Conservation (phyloP, 768 basidiomycete species). For the Termitomyces sp. region DNA sequence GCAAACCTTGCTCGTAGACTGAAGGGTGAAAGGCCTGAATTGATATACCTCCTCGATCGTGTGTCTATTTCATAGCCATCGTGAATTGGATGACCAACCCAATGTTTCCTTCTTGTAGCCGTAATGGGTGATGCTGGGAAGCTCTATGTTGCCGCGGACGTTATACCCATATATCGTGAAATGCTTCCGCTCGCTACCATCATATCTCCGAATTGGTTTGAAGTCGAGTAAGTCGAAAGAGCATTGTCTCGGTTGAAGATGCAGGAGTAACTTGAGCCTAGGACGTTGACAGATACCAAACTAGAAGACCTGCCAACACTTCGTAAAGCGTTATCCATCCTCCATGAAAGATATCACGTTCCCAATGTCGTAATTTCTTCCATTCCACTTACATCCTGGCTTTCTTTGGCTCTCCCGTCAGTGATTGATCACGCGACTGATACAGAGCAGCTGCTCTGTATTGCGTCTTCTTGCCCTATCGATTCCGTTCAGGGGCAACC, state of each 20-base stretch:
- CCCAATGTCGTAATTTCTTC: conserved; percentile 92
- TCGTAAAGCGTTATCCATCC: conserved; percentile 60
- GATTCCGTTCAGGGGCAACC: conserved; percentile 14
- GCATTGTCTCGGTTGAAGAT: neutral
- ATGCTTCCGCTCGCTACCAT: conserved; percentile 85
- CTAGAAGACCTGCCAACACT: conserved; percentile 71
- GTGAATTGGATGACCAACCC: neutral
- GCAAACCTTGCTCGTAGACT: conserved; percentile 61
- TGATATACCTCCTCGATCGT: conserved; percentile 94
- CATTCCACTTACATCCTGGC: conserved; percentile 67
- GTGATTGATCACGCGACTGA: conserved; percentile 38
- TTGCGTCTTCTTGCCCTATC: conserved; percentile 60
- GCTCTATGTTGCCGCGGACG: conserved; percentile 85
- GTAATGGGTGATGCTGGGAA: conserved; percentile 92
- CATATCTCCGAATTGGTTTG: conserved; percentile 98
- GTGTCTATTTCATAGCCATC: conserved; percentile 27
- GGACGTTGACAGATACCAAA: conserved; percentile 71
- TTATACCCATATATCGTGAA: conserved; percentile 81
- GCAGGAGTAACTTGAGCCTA: conserved; percentile 27
- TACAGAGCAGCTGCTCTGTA: conserved; percentile 68
- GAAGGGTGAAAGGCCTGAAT: conserved; percentile 50
- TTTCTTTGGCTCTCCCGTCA: conserved; percentile 52
- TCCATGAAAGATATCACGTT: conserved; percentile 77
- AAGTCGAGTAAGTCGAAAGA: conserved; percentile 73
- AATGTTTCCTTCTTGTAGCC: conserved; percentile 42